Evolutionary conservation across 2,329 filamentous ascomycete species (phyloP).

Genomic region (Talaromyces sp.): DNA sequence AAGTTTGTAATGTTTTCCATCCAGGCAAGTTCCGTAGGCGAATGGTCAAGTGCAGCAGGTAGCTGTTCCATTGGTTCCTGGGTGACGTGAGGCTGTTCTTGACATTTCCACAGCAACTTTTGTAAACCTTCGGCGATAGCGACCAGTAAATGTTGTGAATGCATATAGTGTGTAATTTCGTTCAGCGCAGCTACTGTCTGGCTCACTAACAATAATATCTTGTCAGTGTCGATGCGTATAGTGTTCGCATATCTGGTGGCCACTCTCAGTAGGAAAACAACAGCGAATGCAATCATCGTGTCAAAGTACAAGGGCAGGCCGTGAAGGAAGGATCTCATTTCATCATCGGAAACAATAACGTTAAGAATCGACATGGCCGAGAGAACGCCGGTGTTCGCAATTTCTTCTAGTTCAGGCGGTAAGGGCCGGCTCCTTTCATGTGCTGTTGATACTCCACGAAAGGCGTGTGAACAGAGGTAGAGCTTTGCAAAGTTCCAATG

Average conservation of each 20-base stretch:
- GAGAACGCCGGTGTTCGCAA: constrained; percentile 36
- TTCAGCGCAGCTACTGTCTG: constrained; percentile 22
- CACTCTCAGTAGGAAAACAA: constrained; percentile 39
- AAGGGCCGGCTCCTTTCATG: constrained; percentile 20
- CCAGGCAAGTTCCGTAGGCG: constrained; percentile 28
- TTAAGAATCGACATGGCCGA: constrained; percentile 35
- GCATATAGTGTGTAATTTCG: constrained; percentile 27
- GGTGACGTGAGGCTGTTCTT: constrained; percentile 15
- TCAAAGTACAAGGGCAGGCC: constrained; percentile 39
- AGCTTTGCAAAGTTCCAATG: constrained; percentile 48
- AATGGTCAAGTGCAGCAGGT: constrained; percentile 26
- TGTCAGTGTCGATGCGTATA: constrained; percentile 26
- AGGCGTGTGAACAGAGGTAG: constrained; percentile 45
- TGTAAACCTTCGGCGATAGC: constrained; percentile 26
- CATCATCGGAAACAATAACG: constrained; percentile 33
- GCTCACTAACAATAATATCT: constrained; percentile 25
- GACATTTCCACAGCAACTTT: constrained; percentile 25
- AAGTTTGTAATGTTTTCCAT: constrained; percentile 27
- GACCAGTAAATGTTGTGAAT: constrained; percentile 27
- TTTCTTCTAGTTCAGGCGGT: constrained; percentile 32
- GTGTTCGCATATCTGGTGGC: constrained; percentile 29
- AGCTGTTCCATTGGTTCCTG: constrained; percentile 22
- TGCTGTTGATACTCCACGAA: constrained; percentile 31
- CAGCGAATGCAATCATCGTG: constrained; percentile 40
- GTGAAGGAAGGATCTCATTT: constrained; percentile 32